These are phyloP conservation scores for Pyronema omphalodes DNA, from an alignment of 495 filamentous ascomycete species.

Conservation along the genomic window DNA sequence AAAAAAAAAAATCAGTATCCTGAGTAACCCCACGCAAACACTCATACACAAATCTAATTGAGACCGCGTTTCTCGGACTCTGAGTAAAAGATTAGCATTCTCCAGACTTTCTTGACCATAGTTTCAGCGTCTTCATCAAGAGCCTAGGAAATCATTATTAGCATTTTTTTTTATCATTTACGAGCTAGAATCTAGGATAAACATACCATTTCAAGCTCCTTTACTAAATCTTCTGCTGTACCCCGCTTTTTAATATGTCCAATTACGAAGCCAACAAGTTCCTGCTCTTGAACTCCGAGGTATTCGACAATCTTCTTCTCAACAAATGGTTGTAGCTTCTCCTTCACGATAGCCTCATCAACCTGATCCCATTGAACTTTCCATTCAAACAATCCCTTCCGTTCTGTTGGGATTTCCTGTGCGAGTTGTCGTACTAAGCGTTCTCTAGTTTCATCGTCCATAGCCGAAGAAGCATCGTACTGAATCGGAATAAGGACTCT, in stretches of 20 bases:
- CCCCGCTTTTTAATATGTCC: constrained; percentile 65
- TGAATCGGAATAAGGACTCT: constrained; percentile 81
- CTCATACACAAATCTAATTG: neutral
- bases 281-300: constrained; percentile 88
- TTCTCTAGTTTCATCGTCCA: constrained; percentile 57
- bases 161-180: neutral
- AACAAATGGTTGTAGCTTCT: constrained; percentile 84
- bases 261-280: constrained; percentile 82
- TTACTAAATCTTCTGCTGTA: constrained; percentile 60
- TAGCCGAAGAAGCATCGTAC: constrained; percentile 56
- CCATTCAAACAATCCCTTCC: constrained; percentile 79
- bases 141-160: constrained; percentile 35
- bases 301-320: constrained; percentile 97
- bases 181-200: neutral
- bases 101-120: constrained; percentile 90
- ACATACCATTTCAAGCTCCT: constrained; percentile 65
- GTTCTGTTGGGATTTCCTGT: constrained; percentile 72
- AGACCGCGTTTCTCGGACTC: constrained; percentile 78
- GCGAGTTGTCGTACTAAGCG: constrained; percentile 65
- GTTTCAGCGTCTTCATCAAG: constrained; percentile 89
- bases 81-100: constrained; percentile 96
- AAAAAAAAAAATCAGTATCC: neutral
- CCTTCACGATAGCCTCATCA: constrained; percentile 61
- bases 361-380: constrained; percentile 87
- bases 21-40: neutral